Conservation (phyloP, 148 eudicot species). For the Vaccinium myrtillus region DNA sequence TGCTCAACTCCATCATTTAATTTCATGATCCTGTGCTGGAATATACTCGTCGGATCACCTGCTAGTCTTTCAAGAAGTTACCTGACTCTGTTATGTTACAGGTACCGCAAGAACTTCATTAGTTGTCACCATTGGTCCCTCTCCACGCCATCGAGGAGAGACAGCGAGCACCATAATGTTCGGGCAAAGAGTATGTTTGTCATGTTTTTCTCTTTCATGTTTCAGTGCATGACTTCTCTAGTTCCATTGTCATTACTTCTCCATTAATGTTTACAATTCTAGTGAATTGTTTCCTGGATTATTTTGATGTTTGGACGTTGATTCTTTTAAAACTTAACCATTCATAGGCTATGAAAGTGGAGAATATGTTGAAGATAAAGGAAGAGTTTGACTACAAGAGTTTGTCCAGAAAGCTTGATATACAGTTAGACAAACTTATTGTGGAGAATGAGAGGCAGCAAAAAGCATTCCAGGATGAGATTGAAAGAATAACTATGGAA, state of each 20-base stretch:
- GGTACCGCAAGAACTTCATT: conserved; percentile 91
- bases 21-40: background rate
- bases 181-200: conserved; percentile 74
- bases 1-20: background rate
- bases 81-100: conserved; percentile 28
- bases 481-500: conserved; percentile 59
- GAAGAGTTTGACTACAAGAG: conserved; percentile 96
- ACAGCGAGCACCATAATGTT: conserved; percentile 89
- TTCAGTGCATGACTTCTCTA: background rate
- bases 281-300: background rate
- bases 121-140: conserved; percentile 82
- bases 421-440: conserved; percentile 84
- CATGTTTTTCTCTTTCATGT: background rate
- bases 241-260: background rate
- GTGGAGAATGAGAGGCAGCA: conserved; percentile 93
- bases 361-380: conserved; percentile 91
- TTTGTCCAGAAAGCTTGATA: conserved; percentile 85
- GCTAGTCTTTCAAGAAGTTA: conserved; percentile 1
- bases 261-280: background rate
- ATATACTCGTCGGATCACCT: background rate
- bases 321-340: conserved; percentile 15
- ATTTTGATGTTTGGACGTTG: conserved; percentile 27
- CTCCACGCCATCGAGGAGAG: conserved; percentile 89
- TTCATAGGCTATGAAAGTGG: conserved; percentile 39
- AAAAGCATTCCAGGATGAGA: conserved; percentile 73